Base-by-base conservation (phyloP, 129 eudicot genomes). In the Dittrichia graveolens region DNA sequence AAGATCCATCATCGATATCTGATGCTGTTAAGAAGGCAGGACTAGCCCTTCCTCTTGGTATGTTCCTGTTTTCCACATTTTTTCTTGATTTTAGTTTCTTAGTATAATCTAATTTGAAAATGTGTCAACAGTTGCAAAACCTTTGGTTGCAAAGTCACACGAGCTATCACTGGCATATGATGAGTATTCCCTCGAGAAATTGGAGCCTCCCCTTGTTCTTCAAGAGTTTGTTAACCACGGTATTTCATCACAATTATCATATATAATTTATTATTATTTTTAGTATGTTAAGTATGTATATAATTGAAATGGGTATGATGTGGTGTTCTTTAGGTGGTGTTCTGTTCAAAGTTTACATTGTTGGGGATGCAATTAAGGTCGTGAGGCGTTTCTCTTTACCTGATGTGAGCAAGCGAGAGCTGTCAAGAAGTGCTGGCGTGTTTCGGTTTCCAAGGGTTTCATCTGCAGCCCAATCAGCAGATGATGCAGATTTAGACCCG, bases 171-270 rank as follows among this genome's bases (percentile, higher is more conserved):
- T 94, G 24, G 99, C 99, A 15, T 94, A 82, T 70, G 97, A 94
- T 72, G 90, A 86, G 59, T 86, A 79, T 71, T 90, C 99, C 46
- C 99, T 94, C 24, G 79, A 83, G 79, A 94, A 78, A 79, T 86
- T 94, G 15, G 97, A 94, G 71, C 97, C 97, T 13, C 99, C 99
- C 7, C 99, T 94, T 64, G 96, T 94, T 69, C 83, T 94, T 70
- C 99, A 94, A 78, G 99, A 94, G 73, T 94, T 94, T 57, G 91
- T 94, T 14, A 94, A 94, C 69, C 99, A 90, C 75, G 99, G 99
- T 94, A 88, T 67, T 49, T 13, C 42, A 62, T 15, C 67, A 7
- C 44, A 53, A 68, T 52, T 16, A 40, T 13, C 35, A 40, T 54
- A 10, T 7, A 24, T 24, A 24, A n/a, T n/a, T 24, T 61, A 38